Evolutionary conservation across 148 eudicot species (phyloP).

Genomic region (Spergularia bocconei): DNA sequence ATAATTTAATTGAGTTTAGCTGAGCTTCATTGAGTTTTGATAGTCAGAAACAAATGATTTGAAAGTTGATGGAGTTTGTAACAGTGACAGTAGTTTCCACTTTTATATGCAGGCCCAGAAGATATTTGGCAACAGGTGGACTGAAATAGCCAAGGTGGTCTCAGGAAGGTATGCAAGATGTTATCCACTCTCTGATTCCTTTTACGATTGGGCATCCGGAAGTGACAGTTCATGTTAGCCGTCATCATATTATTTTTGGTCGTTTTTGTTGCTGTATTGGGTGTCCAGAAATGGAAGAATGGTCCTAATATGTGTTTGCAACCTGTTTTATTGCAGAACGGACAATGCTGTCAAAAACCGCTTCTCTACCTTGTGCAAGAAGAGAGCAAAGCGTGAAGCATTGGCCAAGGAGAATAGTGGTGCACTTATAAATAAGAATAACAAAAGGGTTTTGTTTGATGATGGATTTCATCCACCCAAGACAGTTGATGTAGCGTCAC

Average conservation of each 20-base stretch:
- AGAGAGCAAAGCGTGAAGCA: constrained; percentile 70
- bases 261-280: background rate
- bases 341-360: constrained; percentile 97
- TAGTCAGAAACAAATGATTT: background rate
- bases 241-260: background rate
- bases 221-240: background rate
- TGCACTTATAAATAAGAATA: constrained; percentile 51
- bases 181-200: background rate
- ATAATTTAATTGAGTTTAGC: background rate
- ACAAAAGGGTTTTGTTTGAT: constrained; percentile 58
- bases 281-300: background rate
- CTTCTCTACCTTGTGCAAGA: constrained; percentile 83
- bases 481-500: constrained; percentile 31
- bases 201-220: background rate
- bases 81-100: constrained; percentile 16
- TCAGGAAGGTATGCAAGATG: constrained; percentile 68
- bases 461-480: constrained; percentile 30
- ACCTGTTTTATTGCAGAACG: constrained; percentile 47
- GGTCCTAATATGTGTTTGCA: background rate
- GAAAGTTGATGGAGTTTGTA: constrained; percentile 3
- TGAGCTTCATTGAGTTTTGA: background rate
- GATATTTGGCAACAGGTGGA: constrained; percentile 94
- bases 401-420: constrained; percentile 61
- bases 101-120: constrained; percentile 74
- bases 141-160: constrained; percentile 97